phyloP scores from a whole-genome alignment of 805 yeast species.

The Yarrowia phangngaensis region DNA sequence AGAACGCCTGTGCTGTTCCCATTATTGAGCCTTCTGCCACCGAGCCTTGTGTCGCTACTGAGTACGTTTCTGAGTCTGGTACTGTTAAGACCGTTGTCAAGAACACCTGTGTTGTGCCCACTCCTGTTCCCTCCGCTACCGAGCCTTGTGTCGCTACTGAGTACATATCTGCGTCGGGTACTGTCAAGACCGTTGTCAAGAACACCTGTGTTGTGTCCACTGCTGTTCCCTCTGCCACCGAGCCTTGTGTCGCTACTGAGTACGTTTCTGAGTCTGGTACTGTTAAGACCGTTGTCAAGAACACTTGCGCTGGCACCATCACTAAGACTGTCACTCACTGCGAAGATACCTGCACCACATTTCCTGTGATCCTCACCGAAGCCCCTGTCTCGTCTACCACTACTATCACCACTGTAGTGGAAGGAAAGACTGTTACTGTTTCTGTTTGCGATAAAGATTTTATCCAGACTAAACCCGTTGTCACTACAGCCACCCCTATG shows the following conservation, averaged over 20 bases:
- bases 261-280: no score
- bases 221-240: not conserved
- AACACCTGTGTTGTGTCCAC: not conserved
- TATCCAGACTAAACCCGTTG: not conserved
- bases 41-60: no score
- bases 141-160: no score
- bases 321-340: conserved; percentile 21
- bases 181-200: not conserved
- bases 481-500: not conserved
- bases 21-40: no score
- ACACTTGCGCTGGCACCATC: conserved; percentile 7
- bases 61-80: no score
- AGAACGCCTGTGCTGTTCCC: no score
- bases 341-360: not conserved
- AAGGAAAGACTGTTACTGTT: conserved; percentile 11
- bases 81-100: no score
- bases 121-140: no score
- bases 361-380: conserved; percentile 15
- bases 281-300: no score
- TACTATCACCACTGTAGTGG: not conserved
- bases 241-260: no score
- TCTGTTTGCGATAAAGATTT: conserved; percentile 8
- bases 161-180: no score
- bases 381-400: conserved; percentile 14
- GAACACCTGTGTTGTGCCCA: no score